Base-by-base conservation (phyloP, 176 grass and related monocot species). In the Zoysia pacifica region DNA sequence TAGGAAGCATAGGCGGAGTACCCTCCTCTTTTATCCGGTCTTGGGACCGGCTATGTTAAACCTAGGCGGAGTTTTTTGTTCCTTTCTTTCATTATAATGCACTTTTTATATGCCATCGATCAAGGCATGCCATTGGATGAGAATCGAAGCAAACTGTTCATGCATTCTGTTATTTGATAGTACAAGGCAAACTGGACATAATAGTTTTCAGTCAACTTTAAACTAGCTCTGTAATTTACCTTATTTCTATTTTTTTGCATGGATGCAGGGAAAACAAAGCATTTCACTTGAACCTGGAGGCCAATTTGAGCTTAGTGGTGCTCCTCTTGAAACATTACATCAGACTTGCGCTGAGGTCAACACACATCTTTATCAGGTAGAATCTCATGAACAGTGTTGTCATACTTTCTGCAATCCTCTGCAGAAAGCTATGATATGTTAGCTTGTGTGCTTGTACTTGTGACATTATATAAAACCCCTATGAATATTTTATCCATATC, bases 291-390 rank as follows among this genome's bases (percentile, higher is more conserved):
- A 99, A 51, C 96, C 96, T 55, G 92, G 96, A 64, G 96, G 96
- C 37, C 96, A 99, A 42, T 99, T 99, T 89, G 96, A 99, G 79
- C 92, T 99, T 73, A 99, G 96, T 82, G 96, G 96, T 35, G 90
- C 96, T 35, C 92, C 96, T 81, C 82, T 99, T 38, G 92, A 99
- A 75, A 99, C 96, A 44, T 75, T 99, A 45, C 96, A 95, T 82
- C 96, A 99, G 87, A 95, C 96, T 69, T 99, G 92, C 90, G 96
- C 96, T 35, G 96, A 95, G 79, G 92, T 99, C 78, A 99, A 99
- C 84, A 95, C 96, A 79, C 92, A 99, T 89, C 96, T 99, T 88
- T 99, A 99, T 81, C 96, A 99, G 92, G 96, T 95, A 28, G 19
- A 58, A 69, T 65, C 79, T 18, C 79, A 41, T 79, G 65, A 5